Evolutionary conservation across 257 asterid genomes (phyloP).

Genomic region (Solanum rostratum): DNA sequence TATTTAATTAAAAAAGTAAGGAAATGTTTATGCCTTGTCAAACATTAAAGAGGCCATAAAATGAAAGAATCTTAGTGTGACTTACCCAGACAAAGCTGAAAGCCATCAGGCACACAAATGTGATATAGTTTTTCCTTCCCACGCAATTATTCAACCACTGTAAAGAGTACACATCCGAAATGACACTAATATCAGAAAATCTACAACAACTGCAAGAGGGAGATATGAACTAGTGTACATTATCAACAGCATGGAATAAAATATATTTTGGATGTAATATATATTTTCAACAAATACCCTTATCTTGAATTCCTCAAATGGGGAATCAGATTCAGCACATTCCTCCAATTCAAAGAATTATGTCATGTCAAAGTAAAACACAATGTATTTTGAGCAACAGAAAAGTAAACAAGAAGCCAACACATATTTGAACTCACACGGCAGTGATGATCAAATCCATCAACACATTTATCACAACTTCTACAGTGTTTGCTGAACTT

Average conservation of each 20-base stretch:
- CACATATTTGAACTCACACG: constrained; percentile 53
- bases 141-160: constrained; percentile 98
- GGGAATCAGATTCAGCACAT: background rate
- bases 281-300: background rate
- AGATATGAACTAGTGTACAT: background rate
- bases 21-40: background rate
- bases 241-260: background rate
- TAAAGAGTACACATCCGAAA: constrained; percentile 11
- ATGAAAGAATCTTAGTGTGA: background rate
- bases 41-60: background rate
- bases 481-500: constrained; percentile 94
- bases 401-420: background rate
- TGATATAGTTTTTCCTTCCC: constrained; percentile 78
- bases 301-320: background rate
- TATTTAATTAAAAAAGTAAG: constrained; percentile 1
- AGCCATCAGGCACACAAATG: constrained; percentile 84
- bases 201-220: background rate
- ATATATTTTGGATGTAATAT: background rate
- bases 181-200: background rate
- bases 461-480: constrained; percentile 99
- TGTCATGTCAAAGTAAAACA: background rate
- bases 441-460: constrained; percentile 98
- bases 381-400: background rate
- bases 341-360: background rate
- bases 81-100: constrained; percentile 90